phyloP scores from a whole-genome alignment of 257 asterid genomes.

The Leptodermis oblonga region DNA sequence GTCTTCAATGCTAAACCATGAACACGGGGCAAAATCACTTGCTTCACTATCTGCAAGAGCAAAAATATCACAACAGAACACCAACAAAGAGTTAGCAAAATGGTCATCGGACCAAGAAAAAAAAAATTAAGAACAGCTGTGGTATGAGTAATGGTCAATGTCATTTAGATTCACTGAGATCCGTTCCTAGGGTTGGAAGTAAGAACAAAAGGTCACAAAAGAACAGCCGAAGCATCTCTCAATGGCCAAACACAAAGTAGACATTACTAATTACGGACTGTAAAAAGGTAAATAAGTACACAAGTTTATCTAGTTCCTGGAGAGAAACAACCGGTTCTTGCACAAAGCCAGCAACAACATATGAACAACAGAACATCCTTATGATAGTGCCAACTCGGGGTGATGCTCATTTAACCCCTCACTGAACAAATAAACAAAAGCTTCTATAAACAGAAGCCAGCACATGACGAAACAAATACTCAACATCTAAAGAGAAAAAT shows the following conservation, averaged over 20 bases:
- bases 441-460: neutral
- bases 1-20: slow-evolving; percentile 97
- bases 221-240: neutral
- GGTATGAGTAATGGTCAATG: neutral
- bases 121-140: neutral
- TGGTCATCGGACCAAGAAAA: neutral
- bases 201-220: neutral
- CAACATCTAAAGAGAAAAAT: neutral
- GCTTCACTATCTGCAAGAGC: slow-evolving; percentile 72
- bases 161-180: neutral
- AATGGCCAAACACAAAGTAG: neutral
- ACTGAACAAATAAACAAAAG: neutral
- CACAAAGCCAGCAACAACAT: neutral
- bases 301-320: neutral
- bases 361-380: slow-evolving; percentile 4
- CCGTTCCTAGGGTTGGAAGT: neutral
- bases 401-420: neutral
- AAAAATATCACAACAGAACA: slow-evolving; percentile 4
- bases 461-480: neutral
- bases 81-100: slow-evolving; percentile 4
- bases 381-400: neutral
- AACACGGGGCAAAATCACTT: slow-evolving; percentile 85
- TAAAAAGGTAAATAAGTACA: neutral
- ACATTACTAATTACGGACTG: neutral
- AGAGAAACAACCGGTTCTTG: neutral